phyloP scores from a whole-genome alignment of 495 filamentous ascomycete species.

The Aspergillus leporis region DNA sequence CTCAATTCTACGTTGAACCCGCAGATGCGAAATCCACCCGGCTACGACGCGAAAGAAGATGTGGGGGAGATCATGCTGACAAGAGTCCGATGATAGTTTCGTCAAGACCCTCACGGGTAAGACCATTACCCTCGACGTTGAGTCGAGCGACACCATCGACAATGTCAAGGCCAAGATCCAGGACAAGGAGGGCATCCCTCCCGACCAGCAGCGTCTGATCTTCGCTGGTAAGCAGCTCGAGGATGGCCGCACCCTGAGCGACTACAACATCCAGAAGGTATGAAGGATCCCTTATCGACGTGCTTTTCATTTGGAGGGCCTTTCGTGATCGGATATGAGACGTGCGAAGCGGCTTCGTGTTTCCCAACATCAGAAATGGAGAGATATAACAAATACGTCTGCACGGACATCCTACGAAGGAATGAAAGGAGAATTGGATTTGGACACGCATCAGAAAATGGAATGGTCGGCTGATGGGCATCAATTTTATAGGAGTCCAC shows the following conservation, averaged over 20 bases:
- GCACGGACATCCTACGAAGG: not conserved
- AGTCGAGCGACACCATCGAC: conserved; percentile 98
- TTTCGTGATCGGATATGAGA: conserved; percentile 3
- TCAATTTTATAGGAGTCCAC: conserved; percentile 78
- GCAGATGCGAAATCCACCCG: not conserved
- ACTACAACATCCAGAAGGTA: conserved; percentile 99
- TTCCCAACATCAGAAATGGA: not conserved
- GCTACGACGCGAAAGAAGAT: not conserved
- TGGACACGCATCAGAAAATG: not conserved
- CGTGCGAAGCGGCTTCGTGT: not conserved
- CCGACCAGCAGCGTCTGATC: conserved; percentile 99
- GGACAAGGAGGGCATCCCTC: conserved; percentile 99
- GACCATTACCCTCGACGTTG: conserved; percentile 99
- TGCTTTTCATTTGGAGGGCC: not conserved
- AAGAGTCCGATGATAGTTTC: conserved; percentile 62
- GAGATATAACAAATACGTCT: not conserved
- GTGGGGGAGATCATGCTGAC: conserved; percentile 34
- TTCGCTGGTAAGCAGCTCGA: conserved; percentile 99
- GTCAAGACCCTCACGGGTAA: conserved; percentile 98
- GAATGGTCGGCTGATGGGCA: conserved; percentile 28
- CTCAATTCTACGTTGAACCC: not conserved
- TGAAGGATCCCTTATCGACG: conserved; percentile 27
- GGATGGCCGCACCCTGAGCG: conserved; percentile 96
- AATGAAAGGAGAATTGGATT: not conserved
- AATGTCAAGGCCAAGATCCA: conserved; percentile 97